Base-by-base conservation (phyloP, 2,329 filamentous ascomycete genomes). In the Fusarium sp. region DNA sequence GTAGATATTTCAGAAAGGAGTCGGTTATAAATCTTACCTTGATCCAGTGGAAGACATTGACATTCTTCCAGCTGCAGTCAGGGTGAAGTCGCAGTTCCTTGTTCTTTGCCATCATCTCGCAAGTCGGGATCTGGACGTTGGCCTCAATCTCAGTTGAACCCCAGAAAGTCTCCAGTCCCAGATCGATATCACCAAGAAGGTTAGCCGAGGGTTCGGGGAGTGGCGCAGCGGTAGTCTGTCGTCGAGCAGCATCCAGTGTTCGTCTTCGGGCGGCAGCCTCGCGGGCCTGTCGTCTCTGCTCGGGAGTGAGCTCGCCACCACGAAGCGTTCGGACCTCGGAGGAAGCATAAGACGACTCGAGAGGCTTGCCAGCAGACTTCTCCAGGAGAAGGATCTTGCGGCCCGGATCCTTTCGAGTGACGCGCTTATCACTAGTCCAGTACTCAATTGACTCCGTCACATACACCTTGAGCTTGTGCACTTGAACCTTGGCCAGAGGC, bases 41-140 rank as follows among this genome's bases (percentile, higher is more conserved):
- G 82, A 98, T 97, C 95, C 95, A 98, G 81, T 98, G 95, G 81
- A 94, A 95, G 63, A 98, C 95, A 78, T 97, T 94, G 62, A 97
- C 96, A 73, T 97, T 97, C 79, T 95, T 93, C 87, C 96, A 98
- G 66, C 95, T 97, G 64, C 95, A 97, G 80, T 98, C 95, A 63
- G 96, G 96, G 81, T 98, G 93, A 68, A 98, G 84, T 69, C 91
- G 89, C 40, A 89, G 65, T 10, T 82, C 82, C 80, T 88, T 89
- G 79, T 95, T 92, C 78, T 92, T 93, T 25, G 93, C 91, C 92
- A 97, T 95, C 79, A 92, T 92, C 76, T 94, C 91, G 80, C 95
- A 98, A 38, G 94, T 97, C 13, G 95, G 95, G 58, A 98, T 88
- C 84, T 97, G 95, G 11, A 98, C 94, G 71, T 93, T 97, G 86